Evolutionary conservation across 1,284 basidiomycete genomes (phyloP).

Genomic region (Apiotrichum laibachii): DNA sequence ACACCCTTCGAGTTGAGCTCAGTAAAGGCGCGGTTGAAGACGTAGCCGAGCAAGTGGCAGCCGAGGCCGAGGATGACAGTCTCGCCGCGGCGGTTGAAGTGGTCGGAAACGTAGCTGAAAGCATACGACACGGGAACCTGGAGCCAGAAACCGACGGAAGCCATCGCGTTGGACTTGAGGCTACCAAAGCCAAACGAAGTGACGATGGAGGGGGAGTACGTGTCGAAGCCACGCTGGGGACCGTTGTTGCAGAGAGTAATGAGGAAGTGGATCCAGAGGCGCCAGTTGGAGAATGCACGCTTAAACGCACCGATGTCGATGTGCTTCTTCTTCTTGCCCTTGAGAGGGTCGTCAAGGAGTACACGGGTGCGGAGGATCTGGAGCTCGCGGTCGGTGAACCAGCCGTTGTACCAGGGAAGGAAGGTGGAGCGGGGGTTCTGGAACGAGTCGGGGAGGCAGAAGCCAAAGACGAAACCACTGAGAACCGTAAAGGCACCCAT

Average conservation of each 20-base stretch:
- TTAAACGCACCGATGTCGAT: constrained; percentile 27
- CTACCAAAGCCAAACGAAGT: constrained; percentile 33
- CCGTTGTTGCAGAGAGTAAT: constrained; percentile 39
- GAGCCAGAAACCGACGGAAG: constrained; percentile 36
- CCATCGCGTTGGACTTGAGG: constrained; percentile 32
- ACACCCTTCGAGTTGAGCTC: constrained; percentile 17
- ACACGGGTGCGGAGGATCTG: constrained; percentile 38
- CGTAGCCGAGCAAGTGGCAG: constrained; percentile 30
- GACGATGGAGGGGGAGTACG: constrained; percentile 40
- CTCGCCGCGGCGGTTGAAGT: constrained; percentile 29
- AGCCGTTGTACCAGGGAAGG: constrained; percentile 23
- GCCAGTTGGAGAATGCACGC: constrained; percentile 22
- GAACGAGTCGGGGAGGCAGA: constrained; percentile 35
- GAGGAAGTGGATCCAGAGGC: constrained; percentile 35
- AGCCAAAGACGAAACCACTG: constrained; percentile 31
- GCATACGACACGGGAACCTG: constrained; percentile 33
- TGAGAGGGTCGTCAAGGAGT: constrained; percentile 36
- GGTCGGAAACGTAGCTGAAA: constrained; percentile 34
- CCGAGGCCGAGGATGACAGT: constrained; percentile 29
- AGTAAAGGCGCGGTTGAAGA: constrained; percentile 32
- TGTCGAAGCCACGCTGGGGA: constrained; percentile 32
- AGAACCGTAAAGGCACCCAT: constrained; percentile 33
- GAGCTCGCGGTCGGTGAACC: constrained; percentile 36
- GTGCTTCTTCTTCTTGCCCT: constrained; percentile 36
- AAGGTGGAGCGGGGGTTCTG: constrained; percentile 25